phyloP scores from a whole-genome alignment of 352 stramenopile species.

The Globisporangium megalacanthum region DNA sequence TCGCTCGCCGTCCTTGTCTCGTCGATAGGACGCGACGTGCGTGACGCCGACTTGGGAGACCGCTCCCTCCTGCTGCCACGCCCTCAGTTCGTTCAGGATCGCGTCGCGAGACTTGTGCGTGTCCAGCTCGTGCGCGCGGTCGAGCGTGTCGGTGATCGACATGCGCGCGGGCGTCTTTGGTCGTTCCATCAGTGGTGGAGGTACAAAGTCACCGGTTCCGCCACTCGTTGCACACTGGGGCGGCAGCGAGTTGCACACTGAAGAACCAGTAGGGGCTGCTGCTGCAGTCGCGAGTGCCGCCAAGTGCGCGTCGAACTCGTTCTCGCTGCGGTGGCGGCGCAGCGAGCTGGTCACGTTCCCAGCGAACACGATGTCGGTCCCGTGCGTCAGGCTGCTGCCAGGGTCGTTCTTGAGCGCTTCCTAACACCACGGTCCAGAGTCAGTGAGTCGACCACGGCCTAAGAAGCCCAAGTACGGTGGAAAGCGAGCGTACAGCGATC shows the following conservation, averaged over 20 bases:
- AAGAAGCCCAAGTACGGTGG: background rate
- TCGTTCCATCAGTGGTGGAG: conserved; percentile 18
- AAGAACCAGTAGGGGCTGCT: background rate
- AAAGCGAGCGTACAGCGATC: conserved; percentile 8
- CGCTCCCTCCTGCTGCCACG: conserved; percentile 58
- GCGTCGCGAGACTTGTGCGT: conserved; percentile 55
- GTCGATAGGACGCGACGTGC: background rate
- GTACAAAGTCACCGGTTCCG: background rate
- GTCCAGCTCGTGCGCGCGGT: conserved; percentile 64
- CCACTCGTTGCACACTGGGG: background rate
- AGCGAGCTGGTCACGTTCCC: conserved; percentile 85
- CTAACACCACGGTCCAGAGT: conserved; percentile 2
- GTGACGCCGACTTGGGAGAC: conserved; percentile 34
- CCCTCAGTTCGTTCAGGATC: conserved; percentile 58
- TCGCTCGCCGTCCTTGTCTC: background rate
- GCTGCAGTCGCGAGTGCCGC: background rate
- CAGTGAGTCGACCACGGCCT: background rate
- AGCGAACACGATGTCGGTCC: conserved; percentile 83
- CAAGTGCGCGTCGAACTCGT: conserved; percentile 24
- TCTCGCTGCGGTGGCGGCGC: conserved; percentile 62
- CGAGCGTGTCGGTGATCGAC: conserved; percentile 76
- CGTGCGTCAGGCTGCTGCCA: conserved; percentile 82
- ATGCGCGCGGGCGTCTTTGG: conserved; percentile 55
- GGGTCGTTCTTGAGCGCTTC: conserved; percentile 37
- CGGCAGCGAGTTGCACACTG: background rate